phyloP scores from a whole-genome alignment of 768 basidiomycete species.

The Boletellus ananas region DNA sequence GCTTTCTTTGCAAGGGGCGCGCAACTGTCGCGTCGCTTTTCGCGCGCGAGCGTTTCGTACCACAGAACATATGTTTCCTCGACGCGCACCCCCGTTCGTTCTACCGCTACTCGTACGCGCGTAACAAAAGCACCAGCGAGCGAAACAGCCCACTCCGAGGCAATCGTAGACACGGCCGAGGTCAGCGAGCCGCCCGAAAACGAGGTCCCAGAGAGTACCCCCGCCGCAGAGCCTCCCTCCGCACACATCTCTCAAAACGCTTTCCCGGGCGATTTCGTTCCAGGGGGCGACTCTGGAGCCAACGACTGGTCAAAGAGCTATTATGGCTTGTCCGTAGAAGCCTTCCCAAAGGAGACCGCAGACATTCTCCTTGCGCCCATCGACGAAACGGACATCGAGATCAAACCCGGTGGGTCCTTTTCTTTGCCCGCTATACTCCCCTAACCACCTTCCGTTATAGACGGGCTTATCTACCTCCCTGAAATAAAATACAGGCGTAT shows the following conservation, averaged over 20 bases:
- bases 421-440: not conserved
- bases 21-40: conserved; percentile 6
- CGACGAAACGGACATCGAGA: conserved; percentile 78
- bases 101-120: conserved; percentile 18
- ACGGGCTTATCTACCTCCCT: conserved; percentile 91
- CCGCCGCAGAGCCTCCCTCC: conserved; percentile 12
- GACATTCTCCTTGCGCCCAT: conserved; percentile 72
- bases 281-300: conserved; percentile 15
- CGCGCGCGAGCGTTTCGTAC: not conserved
- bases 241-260: conserved; percentile 14
- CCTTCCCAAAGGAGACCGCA: conserved; percentile 74
- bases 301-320: conserved; percentile 92
- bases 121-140: conserved; percentile 31
- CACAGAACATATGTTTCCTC: conserved; percentile 18
- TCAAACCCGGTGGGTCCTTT: conserved; percentile 75
- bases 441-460: conserved; percentile 36
- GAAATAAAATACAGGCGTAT: conserved; percentile 96
- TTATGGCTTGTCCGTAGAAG: conserved; percentile 68
- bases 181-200: conserved; percentile 10
- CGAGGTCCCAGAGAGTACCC: conserved; percentile 10
- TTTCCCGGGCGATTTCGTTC: conserved; percentile 28
- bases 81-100: conserved; percentile 25
- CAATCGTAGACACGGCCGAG: conserved; percentile 18
- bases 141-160: conserved; percentile 19
- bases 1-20: conserved; percentile 11